Conservation (phyloP, 495 filamentous ascomycete species). For the Penicillium angulare region DNA sequence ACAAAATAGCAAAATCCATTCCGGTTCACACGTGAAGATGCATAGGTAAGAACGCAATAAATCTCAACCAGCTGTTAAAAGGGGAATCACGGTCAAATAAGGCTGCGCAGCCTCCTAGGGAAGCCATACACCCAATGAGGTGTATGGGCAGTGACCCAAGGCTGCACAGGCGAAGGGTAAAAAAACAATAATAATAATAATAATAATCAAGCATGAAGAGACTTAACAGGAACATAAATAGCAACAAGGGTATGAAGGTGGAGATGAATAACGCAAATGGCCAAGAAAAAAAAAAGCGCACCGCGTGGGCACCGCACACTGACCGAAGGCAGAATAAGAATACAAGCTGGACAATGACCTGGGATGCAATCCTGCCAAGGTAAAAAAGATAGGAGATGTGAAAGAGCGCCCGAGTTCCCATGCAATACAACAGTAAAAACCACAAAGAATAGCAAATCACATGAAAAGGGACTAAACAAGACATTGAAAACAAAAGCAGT, state of each 20-base stretch:
- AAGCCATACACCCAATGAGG: conserved; percentile 7
- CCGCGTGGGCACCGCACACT: conserved; percentile 20
- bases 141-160: conserved; percentile 2
- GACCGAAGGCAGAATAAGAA: conserved; percentile 25
- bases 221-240: too few species aligned
- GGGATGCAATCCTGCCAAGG: conserved; percentile 38
- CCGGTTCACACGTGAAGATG: conserved; percentile 29
- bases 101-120: conserved; percentile 1
- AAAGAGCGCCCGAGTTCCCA: conserved; percentile 41
- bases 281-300: conserved; percentile 27
- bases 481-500: conserved; percentile 22
- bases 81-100: conserved; percentile 30
- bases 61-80: conserved; percentile 17
- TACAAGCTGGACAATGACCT: conserved; percentile 35
- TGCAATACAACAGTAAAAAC: conserved; percentile 28
- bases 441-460: conserved; percentile 9
- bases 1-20: conserved; percentile 25
- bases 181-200: conserved; percentile 7
- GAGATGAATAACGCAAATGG: conserved; percentile 28
- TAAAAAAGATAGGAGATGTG: conserved; percentile 29
- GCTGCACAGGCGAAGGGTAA: conserved; percentile 10
- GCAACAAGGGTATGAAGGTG: conserved; percentile 34
- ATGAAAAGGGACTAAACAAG: conserved; percentile 9
- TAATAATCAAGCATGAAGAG: conserved; percentile 13
- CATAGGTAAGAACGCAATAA: conserved; percentile 16